A percentile compares a stretch with the other conserved stretches of the same genome.
Conservation (phyloP, 495 filamentous ascomycete species). For the Talaromyces wortmannii region DNA sequence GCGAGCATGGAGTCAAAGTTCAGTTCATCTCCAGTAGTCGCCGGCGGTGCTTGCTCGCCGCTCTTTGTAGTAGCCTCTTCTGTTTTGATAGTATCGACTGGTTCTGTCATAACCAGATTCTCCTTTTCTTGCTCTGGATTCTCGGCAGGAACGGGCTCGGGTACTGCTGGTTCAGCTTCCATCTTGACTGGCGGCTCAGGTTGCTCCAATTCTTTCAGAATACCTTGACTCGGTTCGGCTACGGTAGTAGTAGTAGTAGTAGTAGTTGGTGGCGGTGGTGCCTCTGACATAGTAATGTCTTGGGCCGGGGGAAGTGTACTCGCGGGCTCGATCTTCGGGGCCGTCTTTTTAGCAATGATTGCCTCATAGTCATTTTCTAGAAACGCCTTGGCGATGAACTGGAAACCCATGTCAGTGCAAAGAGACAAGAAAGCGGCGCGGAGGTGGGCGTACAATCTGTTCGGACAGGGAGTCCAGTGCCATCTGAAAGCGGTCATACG, state of each 20-base stretch:
- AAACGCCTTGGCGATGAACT: conserved; percentile 42
- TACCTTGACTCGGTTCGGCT: conserved; percentile 10
- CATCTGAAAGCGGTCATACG: conserved; percentile 39
- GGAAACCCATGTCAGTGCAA: background rate
- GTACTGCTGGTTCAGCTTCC: background rate
- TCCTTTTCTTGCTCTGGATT: background rate
- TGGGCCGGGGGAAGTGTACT: conserved; percentile 1
- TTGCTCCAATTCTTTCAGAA: background rate
- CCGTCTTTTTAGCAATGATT: conserved; percentile 26
- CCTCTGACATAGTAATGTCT: conserved; percentile 27
- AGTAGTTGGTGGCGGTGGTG: background rate
- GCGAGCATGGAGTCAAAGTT: conserved; percentile 33
- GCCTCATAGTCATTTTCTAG: conserved; percentile 38
- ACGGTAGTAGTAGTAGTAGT: conserved; percentile 2
- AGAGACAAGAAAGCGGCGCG: too few species aligned
- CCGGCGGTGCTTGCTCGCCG: conserved; percentile 14
- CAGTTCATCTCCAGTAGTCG: conserved; percentile 19
- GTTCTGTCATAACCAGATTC: background rate
- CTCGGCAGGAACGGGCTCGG: background rate
- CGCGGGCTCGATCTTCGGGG: conserved; percentile 10
- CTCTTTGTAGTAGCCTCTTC: conserved; percentile 6
- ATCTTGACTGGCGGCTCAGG: conserved; percentile 1
- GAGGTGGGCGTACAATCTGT: conserved; percentile 37
- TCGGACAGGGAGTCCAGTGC: conserved; percentile 45
- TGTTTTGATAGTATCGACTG: conserved; percentile 1